A percentile compares a stretch with the other conserved stretches of the same genome.
Conservation (phyloP, 306 rosid genomes). For the Vicia sativa region DNA sequence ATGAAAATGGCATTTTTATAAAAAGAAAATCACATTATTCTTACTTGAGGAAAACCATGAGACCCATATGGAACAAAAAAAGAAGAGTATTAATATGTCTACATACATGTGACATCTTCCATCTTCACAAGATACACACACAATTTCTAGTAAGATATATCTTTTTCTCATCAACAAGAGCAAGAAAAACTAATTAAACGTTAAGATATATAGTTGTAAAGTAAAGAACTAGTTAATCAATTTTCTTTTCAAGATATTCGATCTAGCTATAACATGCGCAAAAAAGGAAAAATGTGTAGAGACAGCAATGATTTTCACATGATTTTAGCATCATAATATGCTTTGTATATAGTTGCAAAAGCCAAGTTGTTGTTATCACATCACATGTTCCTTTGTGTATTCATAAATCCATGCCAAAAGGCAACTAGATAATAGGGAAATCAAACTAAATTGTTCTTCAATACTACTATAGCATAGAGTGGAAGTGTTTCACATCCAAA, state of each 20-base stretch:
- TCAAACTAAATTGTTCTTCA: too few relatives aligned
- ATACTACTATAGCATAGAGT: too few relatives aligned
- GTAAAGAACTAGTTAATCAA: not conserved
- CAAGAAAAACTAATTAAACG: not conserved
- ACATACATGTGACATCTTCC: slow-evolving; percentile 4
- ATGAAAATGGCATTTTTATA: slow-evolving; percentile 15
- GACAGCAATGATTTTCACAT: slow-evolving; percentile 33
- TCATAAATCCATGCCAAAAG: slow-evolving; percentile 30
- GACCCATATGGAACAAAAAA: not conserved
- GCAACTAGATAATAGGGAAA: too few relatives aligned
- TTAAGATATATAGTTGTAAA: slow-evolving; percentile 2
- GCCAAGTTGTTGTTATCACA: slow-evolving; percentile 41
- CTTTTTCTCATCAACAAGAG: not conserved
- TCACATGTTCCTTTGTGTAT: slow-evolving; percentile 43
- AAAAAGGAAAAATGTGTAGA: not conserved
- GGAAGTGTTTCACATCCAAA: too few relatives aligned
- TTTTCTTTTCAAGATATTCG: slow-evolving; percentile 5
- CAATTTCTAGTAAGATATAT: slow-evolving; percentile 5
- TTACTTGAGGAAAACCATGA: slow-evolving; percentile 17
- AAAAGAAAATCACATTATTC: slow-evolving; percentile 46
- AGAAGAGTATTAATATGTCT: not conserved
- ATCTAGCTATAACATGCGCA: not conserved
- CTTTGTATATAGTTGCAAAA: slow-evolving; percentile 26
- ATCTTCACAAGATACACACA: slow-evolving; percentile 27
- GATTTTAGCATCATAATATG: not conserved